Base-by-base conservation (phyloP, 1,284 basidiomycete species). In the Cystobasidiaceae sp. region DNA sequence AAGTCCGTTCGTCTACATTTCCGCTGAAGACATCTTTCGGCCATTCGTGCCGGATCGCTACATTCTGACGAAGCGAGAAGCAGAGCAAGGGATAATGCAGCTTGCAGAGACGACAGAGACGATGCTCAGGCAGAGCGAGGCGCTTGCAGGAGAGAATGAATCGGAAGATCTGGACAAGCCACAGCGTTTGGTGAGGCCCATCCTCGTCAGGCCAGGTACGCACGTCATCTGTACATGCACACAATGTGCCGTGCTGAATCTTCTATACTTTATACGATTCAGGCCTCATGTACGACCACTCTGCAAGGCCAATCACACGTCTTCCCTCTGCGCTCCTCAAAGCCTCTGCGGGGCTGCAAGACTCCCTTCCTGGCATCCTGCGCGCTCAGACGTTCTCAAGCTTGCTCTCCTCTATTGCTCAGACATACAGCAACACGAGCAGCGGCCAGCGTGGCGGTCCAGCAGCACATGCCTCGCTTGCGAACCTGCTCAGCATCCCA, bases 251-350 rank as follows among this genome's bases (percentile, higher is more conserved):
- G 19, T 17, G 15, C 17, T 59, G 19, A 8, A 58, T 25, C 66
- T 13, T 62, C 65, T 68, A 46, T 68, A 66, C 50, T 61, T 46
- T 15, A 11, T 21, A 11, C 44, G n/a, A n/a, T 11, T 50, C 74
- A 89, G 93, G 93, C 68, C 80, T 98, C 58, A 91, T 98, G 75
- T 97, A 97, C 78, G 93, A 97, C 75, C 89, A 94, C 4, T 92
- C 97, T 77, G 82, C 86, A 68, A 86, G 93, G 34, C 94, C 96
- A 6, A 76, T 92, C 49, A 88, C 89, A 2, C 89, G 92, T 15
- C 86, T 92, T 32, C 82, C 90, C 41, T 93, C 94, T 0, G 87
- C 89, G 2, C 75, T 93, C 52, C 81, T 97, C 51, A 90, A 93
- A 74, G 78, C 93, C 9, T 86, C 91, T 34, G 83, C 89, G 73